Evolutionary conservation across 805 yeast genomes (phyloP).

Genomic region (Wickerhamomyces bovis): DNA sequence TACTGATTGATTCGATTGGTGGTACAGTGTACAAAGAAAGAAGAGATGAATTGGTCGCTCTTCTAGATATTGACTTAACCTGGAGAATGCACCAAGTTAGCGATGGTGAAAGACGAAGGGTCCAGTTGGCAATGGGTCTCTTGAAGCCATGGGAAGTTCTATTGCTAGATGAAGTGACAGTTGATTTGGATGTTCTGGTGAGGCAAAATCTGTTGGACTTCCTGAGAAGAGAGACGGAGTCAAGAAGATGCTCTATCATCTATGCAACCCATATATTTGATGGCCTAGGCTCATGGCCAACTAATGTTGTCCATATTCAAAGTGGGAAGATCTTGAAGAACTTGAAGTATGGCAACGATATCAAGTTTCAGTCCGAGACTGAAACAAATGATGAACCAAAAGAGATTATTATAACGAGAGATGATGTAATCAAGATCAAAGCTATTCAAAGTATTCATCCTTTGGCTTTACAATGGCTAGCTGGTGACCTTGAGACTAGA

Average conservation of each 20-base stretch:
- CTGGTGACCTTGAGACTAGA: conserved; percentile 37
- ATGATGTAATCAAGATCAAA: conserved; percentile 29
- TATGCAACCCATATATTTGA: conserved; percentile 97
- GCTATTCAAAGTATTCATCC: conserved; percentile 60
- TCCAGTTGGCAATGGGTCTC: conserved; percentile 90
- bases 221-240: conserved; percentile 64
- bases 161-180: conserved; percentile 93
- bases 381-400: conserved; percentile 15
- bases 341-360: conserved; percentile 27
- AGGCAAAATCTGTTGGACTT: conserved; percentile 68
- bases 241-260: conserved; percentile 68
- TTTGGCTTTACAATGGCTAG: conserved; percentile 63
- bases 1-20: conserved; percentile 76
- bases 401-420: conserved; percentile 13
- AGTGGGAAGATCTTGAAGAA: conserved; percentile 49
- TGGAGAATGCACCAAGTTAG: conserved; percentile 93
- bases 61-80: conserved; percentile 76
- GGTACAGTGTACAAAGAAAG: conserved; percentile 67
- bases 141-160: conserved; percentile 85
- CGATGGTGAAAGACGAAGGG: conserved; percentile 94
- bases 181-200: conserved; percentile 91
- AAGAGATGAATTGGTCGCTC: conserved; percentile 65
- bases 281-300: conserved; percentile 90
- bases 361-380: conserved; percentile 21
- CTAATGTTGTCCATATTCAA: conserved; percentile 70